These are phyloP conservation scores for Thalassiosira pacifica DNA, from an alignment of 352 stramenopile genomes.

Conservation along the genomic window DNA sequence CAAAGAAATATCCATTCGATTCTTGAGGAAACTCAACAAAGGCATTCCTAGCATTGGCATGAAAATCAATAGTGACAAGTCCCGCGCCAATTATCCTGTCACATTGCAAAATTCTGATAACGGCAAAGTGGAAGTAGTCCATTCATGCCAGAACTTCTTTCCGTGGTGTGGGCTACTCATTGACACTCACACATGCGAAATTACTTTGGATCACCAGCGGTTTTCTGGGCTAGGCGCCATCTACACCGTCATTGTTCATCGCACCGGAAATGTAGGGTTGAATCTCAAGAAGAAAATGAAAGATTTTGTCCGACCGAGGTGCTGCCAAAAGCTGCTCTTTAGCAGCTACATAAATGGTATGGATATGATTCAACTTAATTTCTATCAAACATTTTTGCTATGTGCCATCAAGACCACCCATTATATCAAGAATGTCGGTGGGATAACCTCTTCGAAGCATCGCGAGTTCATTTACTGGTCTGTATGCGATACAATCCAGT, in stretches of 20 bases:
- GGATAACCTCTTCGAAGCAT: constrained; percentile 30
- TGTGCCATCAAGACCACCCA: constrained; percentile 75
- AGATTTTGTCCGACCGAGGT: constrained; percentile 81
- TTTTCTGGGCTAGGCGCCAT: constrained; percentile 66
- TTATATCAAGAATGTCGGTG: constrained; percentile 62
- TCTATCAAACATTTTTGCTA: constrained; percentile 83
- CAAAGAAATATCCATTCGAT: constrained; percentile 54
- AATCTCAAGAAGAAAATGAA: constrained; percentile 71
- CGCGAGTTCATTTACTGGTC: constrained; percentile 60
- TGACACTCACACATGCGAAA: constrained; percentile 77
- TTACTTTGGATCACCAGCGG: constrained; percentile 75
- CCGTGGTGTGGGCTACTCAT: constrained; percentile 86
- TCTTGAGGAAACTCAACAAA: constrained; percentile 73
- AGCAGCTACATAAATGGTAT: constrained; percentile 76
- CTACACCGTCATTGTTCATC: constrained; percentile 67
- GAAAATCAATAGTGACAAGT: constrained; percentile 82
- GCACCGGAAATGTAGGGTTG: constrained; percentile 56
- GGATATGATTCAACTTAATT: constrained; percentile 74
- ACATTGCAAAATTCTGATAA: constrained; percentile 42
- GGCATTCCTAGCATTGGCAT: constrained; percentile 75
- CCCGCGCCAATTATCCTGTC: constrained; percentile 62
- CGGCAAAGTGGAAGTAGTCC: constrained; percentile 13
- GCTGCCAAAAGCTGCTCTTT: constrained; percentile 79
- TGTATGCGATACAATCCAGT: constrained; percentile 69
- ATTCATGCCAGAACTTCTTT: constrained; percentile 58